Evolutionary conservation across 1,284 basidiomycete species (phyloP), one percentile per base, ranked within the genome.

Genomic region (Melampsora americana): DNA sequence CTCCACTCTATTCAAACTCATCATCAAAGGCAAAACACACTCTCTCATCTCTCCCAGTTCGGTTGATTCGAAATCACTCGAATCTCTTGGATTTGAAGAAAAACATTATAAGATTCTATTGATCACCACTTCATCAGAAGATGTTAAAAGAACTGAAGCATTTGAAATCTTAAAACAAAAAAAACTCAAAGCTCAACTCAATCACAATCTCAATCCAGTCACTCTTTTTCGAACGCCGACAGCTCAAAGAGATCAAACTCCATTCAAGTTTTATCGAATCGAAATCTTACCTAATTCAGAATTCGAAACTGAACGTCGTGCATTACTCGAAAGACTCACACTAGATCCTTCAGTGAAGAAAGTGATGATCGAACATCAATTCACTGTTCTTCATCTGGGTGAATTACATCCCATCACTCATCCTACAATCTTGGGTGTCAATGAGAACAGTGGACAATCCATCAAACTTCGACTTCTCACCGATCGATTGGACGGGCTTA

Each of bases 401-500:
- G 69, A 71, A 28, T 23, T 71, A 16, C 69, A 71, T 35, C 60
- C 69, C n/a, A 46, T 39, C 32, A 12, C 26, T 42, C 32, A 71
- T 23, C 69, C 69, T 46, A 44, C 61, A 30, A 60, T 71, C 28
- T 39, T 71, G 44, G 69, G 69, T 42, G 56, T 71, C 2, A 71
- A 71, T 28, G 14, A 48, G 16, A 71, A 71, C 28, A 39, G 42
- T n/a, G 69, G 69, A 14, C 69, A 64, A 44, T 50, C 42, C 20
- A 71, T 71, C 39, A 53, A 46, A 18, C 60, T 71, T 16, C 64
- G 69, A 28, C 44, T 71, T 23, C 60, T 71, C 6, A 71, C 69
- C 20, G 69, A 71, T 44, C 59, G 64, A n/a, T 59, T 71, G 32
- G 46, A 71, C 7, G 61, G 59, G 5, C 59, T 71, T 7, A 39